Base-by-base conservation (phyloP, 257 asterid genomes). In the Petunia axillaris region DNA sequence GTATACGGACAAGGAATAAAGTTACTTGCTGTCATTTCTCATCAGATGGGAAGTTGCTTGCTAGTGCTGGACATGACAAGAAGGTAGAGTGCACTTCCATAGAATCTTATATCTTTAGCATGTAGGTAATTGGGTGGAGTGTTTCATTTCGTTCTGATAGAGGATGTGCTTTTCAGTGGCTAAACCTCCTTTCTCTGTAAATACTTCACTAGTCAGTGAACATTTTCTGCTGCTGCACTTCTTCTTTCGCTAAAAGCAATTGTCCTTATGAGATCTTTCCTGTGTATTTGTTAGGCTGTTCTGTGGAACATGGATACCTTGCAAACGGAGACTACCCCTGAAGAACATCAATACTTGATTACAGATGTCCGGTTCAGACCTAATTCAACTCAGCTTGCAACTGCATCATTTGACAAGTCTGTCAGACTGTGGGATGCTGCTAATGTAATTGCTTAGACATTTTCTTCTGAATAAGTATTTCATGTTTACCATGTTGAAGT, bases 361-460 rank as follows among this genome's bases (percentile, higher is more conserved):
- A 91, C 98, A 4, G 98, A 95, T 87, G 90, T 95, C 81, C 97
- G 98, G 70, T 95, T 95, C 91, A 89, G 98, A 78, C 98, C 98
- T n/a, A 93, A 92, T 83, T 91, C 98, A 41, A 89, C 97, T 74
- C 98, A 93, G 86, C 91, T 95, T 55, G 98, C 91, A 41, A 95
- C 98, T 36, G 95, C 97, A 76, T 95, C 98, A 81, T 89, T 87
- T 78, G 98, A 94, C 85, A 90, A 88, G 85, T 93, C 98, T 40
- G 97, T 94, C 82, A 89, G 98, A 90, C 81, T 95, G 82, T 95
- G 98, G 98, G 98, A 95, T 85, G 98, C 98, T 66, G 93, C 98
- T 77, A 93, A 95, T 86, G 98, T 95, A 90, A 87, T 74, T 71
- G 77, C 11, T 73, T 36, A 77, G 35, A 43, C 38, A 48, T 81